These are phyloP conservation scores for Tetracladium setigerum DNA, from an alignment of 495 filamentous ascomycete genomes.

Conservation along the genomic window DNA sequence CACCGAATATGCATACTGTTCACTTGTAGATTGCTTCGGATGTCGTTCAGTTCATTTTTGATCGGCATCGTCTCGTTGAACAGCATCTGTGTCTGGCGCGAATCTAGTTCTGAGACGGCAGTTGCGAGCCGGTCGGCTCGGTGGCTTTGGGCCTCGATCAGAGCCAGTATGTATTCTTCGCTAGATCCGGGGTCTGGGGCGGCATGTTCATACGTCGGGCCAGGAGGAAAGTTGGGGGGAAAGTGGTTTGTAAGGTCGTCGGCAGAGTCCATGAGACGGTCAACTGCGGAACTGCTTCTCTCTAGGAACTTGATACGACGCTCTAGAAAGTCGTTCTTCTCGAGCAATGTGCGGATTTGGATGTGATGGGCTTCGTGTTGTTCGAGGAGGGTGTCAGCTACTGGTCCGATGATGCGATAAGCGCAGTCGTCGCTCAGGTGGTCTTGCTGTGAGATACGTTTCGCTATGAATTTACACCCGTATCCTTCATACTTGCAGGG, in stretches of 20 bases:
- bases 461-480: slow-evolving; percentile 31
- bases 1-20: slow-evolving; percentile 47
- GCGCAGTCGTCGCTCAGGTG: slow-evolving; percentile 23
- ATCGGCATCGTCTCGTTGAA: slow-evolving; percentile 42
- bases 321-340: slow-evolving; percentile 30
- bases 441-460: slow-evolving; percentile 23
- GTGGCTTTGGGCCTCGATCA: slow-evolving; percentile 39
- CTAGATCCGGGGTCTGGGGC: slow-evolving; percentile 26
- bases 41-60: slow-evolving; percentile 44
- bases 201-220: not conserved
- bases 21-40: slow-evolving; percentile 41
- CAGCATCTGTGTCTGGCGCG: slow-evolving; percentile 37
- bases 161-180: slow-evolving; percentile 36
- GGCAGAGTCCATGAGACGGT: slow-evolving; percentile 9
- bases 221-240: slow-evolving; percentile 7
- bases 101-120: slow-evolving; percentile 36
- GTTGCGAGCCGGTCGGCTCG: slow-evolving; percentile 37
- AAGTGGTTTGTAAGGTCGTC: slow-evolving; percentile 9
- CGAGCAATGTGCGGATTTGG: slow-evolving; percentile 22
- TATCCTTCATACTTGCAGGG: slow-evolving; percentile 34
- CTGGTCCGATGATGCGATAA: slow-evolving; percentile 28
- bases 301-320: slow-evolving; percentile 35
- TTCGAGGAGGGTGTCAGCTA: slow-evolving; percentile 23
- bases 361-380: slow-evolving; percentile 26
- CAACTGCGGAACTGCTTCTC: slow-evolving; percentile 7